Percentiles rank a stretch among this genome's conserved stretches.
Evolutionary conservation across 2,329 filamentous ascomycete genomes (phyloP).

Genomic region (Talaromyces sp.): DNA sequence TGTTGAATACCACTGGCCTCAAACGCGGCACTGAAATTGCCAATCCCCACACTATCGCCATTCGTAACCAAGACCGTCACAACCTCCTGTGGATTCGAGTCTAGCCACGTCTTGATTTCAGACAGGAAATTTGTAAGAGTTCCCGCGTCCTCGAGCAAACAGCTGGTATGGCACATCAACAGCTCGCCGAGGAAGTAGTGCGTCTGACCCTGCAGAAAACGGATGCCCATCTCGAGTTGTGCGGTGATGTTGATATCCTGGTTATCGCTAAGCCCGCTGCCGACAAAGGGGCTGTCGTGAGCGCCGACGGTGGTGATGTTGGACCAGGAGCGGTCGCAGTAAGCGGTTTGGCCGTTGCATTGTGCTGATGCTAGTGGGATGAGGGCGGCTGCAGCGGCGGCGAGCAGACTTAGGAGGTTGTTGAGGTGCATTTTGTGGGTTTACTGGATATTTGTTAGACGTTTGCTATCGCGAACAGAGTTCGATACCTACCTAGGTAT

Average conservation of each 20-base stretch:
- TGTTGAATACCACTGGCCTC: slow-evolving; percentile 29
- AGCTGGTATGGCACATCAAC: slow-evolving; percentile 64
- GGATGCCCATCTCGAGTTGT: slow-evolving; percentile 61
- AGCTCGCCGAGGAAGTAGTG: slow-evolving; percentile 54
- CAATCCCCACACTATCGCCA: slow-evolving; percentile 44
- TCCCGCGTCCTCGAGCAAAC: slow-evolving; percentile 58
- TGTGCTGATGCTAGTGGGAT: slow-evolving; percentile 13
- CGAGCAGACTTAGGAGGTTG: background rate
- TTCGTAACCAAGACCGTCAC: slow-evolving; percentile 64
- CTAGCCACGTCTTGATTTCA: slow-evolving; percentile 60
- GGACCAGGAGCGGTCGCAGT: slow-evolving; percentile 58
- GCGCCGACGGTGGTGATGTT: slow-evolving; percentile 61
- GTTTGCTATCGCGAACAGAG: background rate
- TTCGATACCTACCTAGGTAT: too few species aligned
- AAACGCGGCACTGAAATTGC: slow-evolving; percentile 35
- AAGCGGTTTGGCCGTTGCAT: slow-evolving; percentile 58
- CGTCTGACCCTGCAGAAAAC: slow-evolving; percentile 63
- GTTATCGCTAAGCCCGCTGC: slow-evolving; percentile 53
- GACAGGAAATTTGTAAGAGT: slow-evolving; percentile 54
- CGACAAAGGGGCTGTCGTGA: slow-evolving; percentile 65
- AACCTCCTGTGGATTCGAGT: slow-evolving; percentile 57
- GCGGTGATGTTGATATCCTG: slow-evolving; percentile 58
- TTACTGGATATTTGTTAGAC: background rate
- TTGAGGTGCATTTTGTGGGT: slow-evolving; percentile 2
- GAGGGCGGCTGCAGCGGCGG: background rate